Evolutionary conservation across 2,329 filamentous ascomycete species (phyloP).

Genomic region (Amphichorda felina): DNA sequence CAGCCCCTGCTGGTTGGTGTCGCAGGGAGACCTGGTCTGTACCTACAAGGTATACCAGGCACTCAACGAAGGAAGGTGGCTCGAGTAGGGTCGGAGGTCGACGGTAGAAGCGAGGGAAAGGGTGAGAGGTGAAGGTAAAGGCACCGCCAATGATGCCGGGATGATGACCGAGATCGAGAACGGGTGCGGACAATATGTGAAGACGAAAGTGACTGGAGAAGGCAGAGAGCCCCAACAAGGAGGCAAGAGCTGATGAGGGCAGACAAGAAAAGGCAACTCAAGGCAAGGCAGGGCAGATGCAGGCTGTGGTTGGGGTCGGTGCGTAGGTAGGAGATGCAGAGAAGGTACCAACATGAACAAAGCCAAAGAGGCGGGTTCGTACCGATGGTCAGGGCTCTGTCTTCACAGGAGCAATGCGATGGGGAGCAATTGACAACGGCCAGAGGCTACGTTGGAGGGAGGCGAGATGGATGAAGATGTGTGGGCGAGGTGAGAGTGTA

Average conservation of each 20-base stretch:
- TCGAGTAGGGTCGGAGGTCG: conserved; percentile 5
- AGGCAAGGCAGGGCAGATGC: neutral
- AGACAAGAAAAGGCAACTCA: neutral
- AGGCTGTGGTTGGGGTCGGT: neutral
- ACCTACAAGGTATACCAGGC: neutral
- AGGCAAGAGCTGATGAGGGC: neutral
- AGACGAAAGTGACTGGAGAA: too few relatives aligned
- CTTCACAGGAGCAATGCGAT: neutral
- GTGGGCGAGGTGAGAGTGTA: neutral
- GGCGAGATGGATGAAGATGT: neutral
- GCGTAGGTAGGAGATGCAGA: neutral
- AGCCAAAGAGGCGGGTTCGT: neutral
- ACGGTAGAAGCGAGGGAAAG: conserved; percentile 12
- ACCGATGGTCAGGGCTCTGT: too few relatives aligned
- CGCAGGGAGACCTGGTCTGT: neutral
- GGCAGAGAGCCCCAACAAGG: too few relatives aligned
- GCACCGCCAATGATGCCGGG: neutral
- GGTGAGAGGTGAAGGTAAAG: conserved; percentile 2
- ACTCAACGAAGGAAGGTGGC: neutral
- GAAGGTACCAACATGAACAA: neutral
- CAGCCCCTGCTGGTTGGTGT: neutral
- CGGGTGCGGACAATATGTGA: too few relatives aligned
- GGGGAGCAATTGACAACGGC: too few relatives aligned
- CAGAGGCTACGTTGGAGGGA: too few relatives aligned
- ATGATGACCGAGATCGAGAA: neutral